Evolutionary conservation across 257 asterid species (phyloP).

Genomic region (Ehretia macrophylla): DNA sequence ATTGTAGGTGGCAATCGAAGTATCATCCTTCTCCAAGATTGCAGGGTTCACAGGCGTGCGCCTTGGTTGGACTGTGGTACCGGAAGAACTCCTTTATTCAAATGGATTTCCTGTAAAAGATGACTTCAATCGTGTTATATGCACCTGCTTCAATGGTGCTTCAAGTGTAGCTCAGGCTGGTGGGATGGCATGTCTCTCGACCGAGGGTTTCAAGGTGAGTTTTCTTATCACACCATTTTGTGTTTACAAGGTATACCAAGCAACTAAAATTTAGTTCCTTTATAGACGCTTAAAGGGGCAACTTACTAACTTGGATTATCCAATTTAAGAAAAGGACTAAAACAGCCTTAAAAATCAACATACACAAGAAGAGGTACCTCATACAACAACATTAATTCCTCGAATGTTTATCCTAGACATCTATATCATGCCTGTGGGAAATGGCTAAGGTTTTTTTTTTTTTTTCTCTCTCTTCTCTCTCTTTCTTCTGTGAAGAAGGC

Average conservation of each 20-base stretch:
- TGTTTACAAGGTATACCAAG: no score
- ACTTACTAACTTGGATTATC: neutral
- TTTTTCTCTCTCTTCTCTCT: no score
- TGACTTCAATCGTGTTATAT: constrained; percentile 66
- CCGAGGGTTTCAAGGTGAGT: constrained; percentile 62
- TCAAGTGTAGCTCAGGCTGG: constrained; percentile 88
- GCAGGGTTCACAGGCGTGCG: constrained; percentile 95
- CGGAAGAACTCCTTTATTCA: constrained; percentile 64
- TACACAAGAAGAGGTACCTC: no score
- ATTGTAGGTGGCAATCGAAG: constrained; percentile 80
- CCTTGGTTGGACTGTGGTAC: constrained; percentile 93
- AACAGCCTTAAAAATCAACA: no score
- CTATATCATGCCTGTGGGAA: no score
- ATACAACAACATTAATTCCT: no score
- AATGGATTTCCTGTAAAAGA: constrained; percentile 74
- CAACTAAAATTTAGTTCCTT: no score
- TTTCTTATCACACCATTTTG: neutral
- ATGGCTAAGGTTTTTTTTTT: no score
- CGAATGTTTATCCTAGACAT: no score
- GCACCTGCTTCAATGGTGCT: constrained; percentile 89
- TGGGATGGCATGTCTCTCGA: constrained; percentile 70
- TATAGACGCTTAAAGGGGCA: neutral
- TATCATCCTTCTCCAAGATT: constrained; percentile 85
- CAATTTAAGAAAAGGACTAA: no score
- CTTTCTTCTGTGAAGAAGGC: no score